Evolutionary conservation across 805 yeast genomes (phyloP), one percentile per base, ranked within the genome.

Genomic region (Pichia occidentalis): DNA sequence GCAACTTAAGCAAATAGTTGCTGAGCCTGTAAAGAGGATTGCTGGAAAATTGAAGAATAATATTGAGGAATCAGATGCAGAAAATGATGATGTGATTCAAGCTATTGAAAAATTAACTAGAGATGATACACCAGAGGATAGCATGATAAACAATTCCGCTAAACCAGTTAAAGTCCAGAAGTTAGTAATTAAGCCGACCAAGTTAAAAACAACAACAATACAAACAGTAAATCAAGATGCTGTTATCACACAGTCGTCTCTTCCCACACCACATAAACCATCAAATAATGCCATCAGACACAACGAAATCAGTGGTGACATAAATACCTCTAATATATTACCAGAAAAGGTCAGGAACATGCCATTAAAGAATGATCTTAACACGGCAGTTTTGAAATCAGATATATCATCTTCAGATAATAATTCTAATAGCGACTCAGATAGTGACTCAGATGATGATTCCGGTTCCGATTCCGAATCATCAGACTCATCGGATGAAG

Each of bases 301-400:
- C 14, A 42, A 36, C 20, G 60, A 56, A 31, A 44, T 54, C 16
- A 47, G 49, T 25, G 45, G 59, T 11, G 58, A 54, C 18, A 47
- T 57, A 12, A 47, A 45, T 12, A 26, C 39, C 7, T 41, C 48
- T 2, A 48, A 53, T 34, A 56, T 57, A 29, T 18, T 43, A n/a
- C 47, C 47, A 14, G 32, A 34, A 25, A 39, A 19, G 36, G 52
- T 12, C 20, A 39, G 21, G 43, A 37, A n/a, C n/a, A n/a, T n/a
- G n/a, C n/a, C n/a, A n/a, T n/a, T n/a, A n/a, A n/a, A n/a, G n/a
- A n/a, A n/a, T n/a, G n/a, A n/a, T n/a, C n/a, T n/a, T n/a, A n/a
- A n/a, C n/a, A n/a, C n/a, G n/a, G n/a, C n/a, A n/a, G n/a, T n/a
- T n/a, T n/a, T n/a, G n/a, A n/a, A n/a, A n/a, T n/a, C n/a, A n/a